Evolutionary conservation across 768 basidiomycete species (phyloP).

Genomic region (Amanita fuliginea): DNA sequence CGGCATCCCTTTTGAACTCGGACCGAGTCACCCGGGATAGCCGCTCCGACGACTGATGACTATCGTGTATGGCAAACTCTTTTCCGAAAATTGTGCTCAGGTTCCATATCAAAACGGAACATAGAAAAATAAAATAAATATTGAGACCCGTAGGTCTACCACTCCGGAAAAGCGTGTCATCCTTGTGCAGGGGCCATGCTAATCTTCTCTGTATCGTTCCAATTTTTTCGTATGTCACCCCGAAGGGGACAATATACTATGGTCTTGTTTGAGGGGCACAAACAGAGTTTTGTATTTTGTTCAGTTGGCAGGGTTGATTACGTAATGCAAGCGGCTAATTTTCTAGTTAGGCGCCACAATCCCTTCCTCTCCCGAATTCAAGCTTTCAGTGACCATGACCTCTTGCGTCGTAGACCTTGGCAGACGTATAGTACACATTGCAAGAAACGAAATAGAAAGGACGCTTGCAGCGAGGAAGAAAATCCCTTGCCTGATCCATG

Average conservation of each 20-base stretch:
- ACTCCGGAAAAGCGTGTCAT: constrained; percentile 99
- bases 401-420: too few species aligned
- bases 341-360: too few species aligned
- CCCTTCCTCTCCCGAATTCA: too few species aligned
- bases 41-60: too few species aligned
- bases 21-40: not conserved
- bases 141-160: constrained; percentile 58
- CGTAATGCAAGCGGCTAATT: not conserved
- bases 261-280: not conserved
- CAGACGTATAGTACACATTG: not conserved
- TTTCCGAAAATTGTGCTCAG: too few species aligned
- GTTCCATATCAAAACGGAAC: too few species aligned
- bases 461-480: constrained; percentile 24
- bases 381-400: too few species aligned
- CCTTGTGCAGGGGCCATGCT: constrained; percentile 99
- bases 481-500: constrained; percentile 54
- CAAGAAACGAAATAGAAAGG: not conserved
- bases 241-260: constrained; percentile 54
- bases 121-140: constrained; percentile 32
- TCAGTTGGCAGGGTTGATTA: constrained; percentile 14
- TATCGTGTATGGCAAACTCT: too few species aligned
- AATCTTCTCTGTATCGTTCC: constrained; percentile 99
- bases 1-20: not conserved
- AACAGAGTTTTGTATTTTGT: constrained; percentile 18
- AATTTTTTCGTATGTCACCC: constrained; percentile 97